Evolutionary conservation across 257 asterid genomes (phyloP), one percentile per base, ranked within the genome.

Genomic region (Pogostemon cablin): DNA sequence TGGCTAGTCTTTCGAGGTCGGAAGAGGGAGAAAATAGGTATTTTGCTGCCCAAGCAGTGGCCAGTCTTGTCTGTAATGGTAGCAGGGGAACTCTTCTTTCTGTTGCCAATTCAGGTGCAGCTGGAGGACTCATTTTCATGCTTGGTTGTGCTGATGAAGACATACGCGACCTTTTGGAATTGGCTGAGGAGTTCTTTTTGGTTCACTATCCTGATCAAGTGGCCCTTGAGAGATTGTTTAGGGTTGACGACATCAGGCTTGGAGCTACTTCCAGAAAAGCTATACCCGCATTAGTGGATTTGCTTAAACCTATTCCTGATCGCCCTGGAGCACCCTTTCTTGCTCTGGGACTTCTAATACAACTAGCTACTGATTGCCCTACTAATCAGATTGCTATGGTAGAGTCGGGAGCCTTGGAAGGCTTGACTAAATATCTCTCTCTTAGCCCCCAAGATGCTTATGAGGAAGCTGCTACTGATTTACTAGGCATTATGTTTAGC

Each of bases 71-170:
- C 66, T 91, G 97, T 77, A 91, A 95, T 43, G 99, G 99, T 55
- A 95, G 93, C 96, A 81, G 99, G 80, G 99, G 99, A 75, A 95
- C 99, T 75, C 99, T 95, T 80, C 92, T 95, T 42, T 95, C 99
- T 48, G 96, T 91, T 72, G 96, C 99, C 41, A 95, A 91, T 81
- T 91, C 99, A 50, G 99, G 99, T 54, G 91, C 92, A 17, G 91
- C 99, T 7, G 82, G 83, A 4, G 99, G 99, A 71, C 96, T 95
- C 79, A 89, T 95, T 71, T 80, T 93, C 62, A 80, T 91, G 83
- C 93, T 95, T 71, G 99, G 99, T 47, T 95, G 98, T 82, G 87
- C 96, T 65, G 98, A 95, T 75, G 88, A 56, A 62, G 98, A 87
- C 71, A 89, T 95, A 52, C 41, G 37, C 5, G 93, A 95, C 84